These are phyloP conservation scores for Vitis labrusca DNA, from an alignment of 164 flowering plant species.

Conservation along the genomic window DNA sequence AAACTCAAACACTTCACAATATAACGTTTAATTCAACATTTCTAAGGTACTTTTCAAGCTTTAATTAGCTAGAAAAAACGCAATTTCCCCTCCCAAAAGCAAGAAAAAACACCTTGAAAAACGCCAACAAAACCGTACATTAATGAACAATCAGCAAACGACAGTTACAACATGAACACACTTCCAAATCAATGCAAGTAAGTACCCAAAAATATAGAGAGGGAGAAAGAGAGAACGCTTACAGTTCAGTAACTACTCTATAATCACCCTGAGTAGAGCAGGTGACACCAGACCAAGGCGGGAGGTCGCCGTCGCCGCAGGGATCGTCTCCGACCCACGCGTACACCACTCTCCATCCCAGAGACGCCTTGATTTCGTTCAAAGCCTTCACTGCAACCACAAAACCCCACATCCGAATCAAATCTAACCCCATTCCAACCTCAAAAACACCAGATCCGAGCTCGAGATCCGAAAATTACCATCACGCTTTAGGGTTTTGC, in stretches of 20 bases:
- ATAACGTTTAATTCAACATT: too few species aligned
- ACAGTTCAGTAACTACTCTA: conserved; percentile 88
- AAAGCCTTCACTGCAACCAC: conserved; percentile 71
- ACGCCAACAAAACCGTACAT: too few species aligned
- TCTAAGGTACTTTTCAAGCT: too few species aligned
- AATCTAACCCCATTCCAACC: not conserved
- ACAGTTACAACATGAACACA: too few species aligned
- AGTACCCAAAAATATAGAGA: not conserved
- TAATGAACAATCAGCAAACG: too few species aligned
- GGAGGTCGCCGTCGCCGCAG: conserved; percentile 95
- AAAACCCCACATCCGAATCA: not conserved
- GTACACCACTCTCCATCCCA: conserved; percentile 97
- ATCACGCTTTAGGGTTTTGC: conserved; percentile 82
- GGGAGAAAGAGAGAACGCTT: conserved; percentile 1
- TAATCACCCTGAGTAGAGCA: conserved; percentile 84
- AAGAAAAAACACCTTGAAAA: too few species aligned
- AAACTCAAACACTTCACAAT: too few species aligned
- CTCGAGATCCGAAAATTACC: conserved; percentile 35
- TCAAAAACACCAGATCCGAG: not conserved
- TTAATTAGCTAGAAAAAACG: too few species aligned
- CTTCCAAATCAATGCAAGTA: not conserved
- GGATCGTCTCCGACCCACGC: conserved; percentile 99
- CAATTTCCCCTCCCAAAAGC: too few species aligned
- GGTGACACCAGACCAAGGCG: conserved; percentile 94
- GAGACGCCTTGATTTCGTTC: conserved; percentile 91